phyloP scores from a whole-genome alignment of 2,329 filamentous ascomycete species.

The Rutstroemia sydowiana region DNA sequence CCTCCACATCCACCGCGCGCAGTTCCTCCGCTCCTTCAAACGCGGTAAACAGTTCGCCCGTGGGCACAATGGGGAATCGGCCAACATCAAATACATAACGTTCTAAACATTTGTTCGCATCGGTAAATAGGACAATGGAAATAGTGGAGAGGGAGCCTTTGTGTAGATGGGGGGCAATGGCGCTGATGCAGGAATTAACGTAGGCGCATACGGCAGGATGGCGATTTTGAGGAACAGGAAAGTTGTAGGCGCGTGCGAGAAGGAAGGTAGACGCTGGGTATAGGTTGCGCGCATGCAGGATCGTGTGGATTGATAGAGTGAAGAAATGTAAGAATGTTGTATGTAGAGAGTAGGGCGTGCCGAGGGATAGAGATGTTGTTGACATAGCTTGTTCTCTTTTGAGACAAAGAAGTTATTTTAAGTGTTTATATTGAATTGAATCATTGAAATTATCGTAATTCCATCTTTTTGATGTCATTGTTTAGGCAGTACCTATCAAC shows the following conservation, averaged over 20 bases:
- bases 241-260: constrained; percentile 60
- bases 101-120: constrained; percentile 31
- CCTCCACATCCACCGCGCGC: constrained; percentile 56
- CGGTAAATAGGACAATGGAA: constrained; percentile 31
- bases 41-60: constrained; percentile 31
- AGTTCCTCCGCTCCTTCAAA: constrained; percentile 31
- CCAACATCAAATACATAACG: constrained; percentile 37
- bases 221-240: constrained; percentile 61
- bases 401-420: too few species aligned
- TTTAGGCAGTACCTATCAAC: too few species aligned
- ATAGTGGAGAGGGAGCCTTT: constrained; percentile 11
- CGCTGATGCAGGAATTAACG: not conserved
- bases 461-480: too few species aligned
- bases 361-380: constrained; percentile 5
- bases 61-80: constrained; percentile 32
- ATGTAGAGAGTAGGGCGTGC: constrained; percentile 36
- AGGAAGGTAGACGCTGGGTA: constrained; percentile 63
- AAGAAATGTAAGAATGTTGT: constrained; percentile 57
- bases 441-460: too few species aligned
- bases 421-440: not conserved
- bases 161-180: constrained; percentile 1
- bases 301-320: constrained; percentile 61
- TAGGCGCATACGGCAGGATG: constrained; percentile 58
- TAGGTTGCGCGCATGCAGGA: constrained; percentile 59
- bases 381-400: too few species aligned